Base-by-base conservation (phyloP, 2,329 filamentous ascomycete genomes). In the Parastagonospora avenae region DNA sequence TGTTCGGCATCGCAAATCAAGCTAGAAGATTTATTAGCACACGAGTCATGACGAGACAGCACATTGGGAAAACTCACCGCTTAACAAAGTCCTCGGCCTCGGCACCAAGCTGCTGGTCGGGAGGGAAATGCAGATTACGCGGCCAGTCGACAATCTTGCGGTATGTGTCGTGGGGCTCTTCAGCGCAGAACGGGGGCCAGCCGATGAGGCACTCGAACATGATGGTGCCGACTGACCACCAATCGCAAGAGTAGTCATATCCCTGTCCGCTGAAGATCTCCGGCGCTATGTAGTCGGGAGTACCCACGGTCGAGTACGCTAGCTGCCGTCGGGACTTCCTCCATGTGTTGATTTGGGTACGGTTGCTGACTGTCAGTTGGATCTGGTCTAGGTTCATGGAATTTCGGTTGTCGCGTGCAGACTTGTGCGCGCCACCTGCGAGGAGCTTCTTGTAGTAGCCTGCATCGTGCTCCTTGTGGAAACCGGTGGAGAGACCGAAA, bases 201-300 rank as follows among this genome's bases (percentile, higher is more conserved):
- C 94, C 94, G 55, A 99, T 92, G 62, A 99, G 82, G 75, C 94
- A 99, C 77, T 99, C 94, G 68, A 97, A 99, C 94, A 99, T 97
- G 77, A 99, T 99, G 38, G 94, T 97, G 46, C 94, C 94, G 42
- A 99, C 84, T 16, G 91, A 96, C 94, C 94, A 99, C 94, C 94
- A 99, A 80, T 99, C 94, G 74, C 94, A 99, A 72, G 95, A 89
- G 68, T 93, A 96, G 51, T 91, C 91, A 79, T 99, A 99, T 42
- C 94, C 94, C 68, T 96, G 90, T 14, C 93, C 92, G 40, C 91
- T 95, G 76, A 99, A 97, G 66, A 99, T 97, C 74, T 99, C 94
- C 2, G 94, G 94, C 1, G 94, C 94, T 71, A 99, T 99, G 74
- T 99, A 99, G 75, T 99, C 94, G 8, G 94, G 94, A 1, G 94